Percentiles rank a stretch among this genome's conserved stretches.
phyloP scores from a whole-genome alignment of 73 alveolate genomes.

The Paramecium biaurelia region DNA sequence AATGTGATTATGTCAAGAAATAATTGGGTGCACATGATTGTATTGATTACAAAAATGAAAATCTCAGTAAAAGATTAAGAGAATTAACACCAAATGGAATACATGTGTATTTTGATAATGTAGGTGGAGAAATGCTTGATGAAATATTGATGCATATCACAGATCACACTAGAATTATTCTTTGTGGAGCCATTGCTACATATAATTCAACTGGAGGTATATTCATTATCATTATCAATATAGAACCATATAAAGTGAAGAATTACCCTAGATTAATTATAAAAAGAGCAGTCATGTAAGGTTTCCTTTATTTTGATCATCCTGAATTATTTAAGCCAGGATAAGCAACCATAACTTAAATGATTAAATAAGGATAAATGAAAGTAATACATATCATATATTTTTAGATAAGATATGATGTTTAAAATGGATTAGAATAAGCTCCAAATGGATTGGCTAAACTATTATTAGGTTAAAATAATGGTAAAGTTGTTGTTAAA shows the following conservation, averaged over 20 bases:
- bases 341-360: conserved; percentile 47
- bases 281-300: conserved; percentile 69
- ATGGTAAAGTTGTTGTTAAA: conserved; percentile 72
- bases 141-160: conserved; percentile 63
- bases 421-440: conserved; percentile 68
- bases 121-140: conserved; percentile 81
- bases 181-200: conserved; percentile 70
- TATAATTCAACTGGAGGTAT: conserved; percentile 64
- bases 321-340: conserved; percentile 51
- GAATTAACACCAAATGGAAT: conserved; percentile 73
- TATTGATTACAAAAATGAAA: conserved; percentile 73
- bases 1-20: conserved; percentile 57
- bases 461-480: conserved; percentile 71
- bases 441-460: conserved; percentile 66
- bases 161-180: conserved; percentile 61
- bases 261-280: conserved; percentile 73
- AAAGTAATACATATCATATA: background rate
- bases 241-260: conserved; percentile 61
- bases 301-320: conserved; percentile 76
- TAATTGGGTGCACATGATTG: conserved; percentile 71
- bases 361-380: conserved; percentile 66
- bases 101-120: conserved; percentile 78
- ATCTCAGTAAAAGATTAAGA: conserved; percentile 53
- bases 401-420: conserved; percentile 69
- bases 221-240: conserved; percentile 12